Evolutionary conservation across 2,329 filamentous ascomycete species (phyloP), one percentile per base, ranked within the genome.

Genomic region (Graphilbum fragrans): DNA sequence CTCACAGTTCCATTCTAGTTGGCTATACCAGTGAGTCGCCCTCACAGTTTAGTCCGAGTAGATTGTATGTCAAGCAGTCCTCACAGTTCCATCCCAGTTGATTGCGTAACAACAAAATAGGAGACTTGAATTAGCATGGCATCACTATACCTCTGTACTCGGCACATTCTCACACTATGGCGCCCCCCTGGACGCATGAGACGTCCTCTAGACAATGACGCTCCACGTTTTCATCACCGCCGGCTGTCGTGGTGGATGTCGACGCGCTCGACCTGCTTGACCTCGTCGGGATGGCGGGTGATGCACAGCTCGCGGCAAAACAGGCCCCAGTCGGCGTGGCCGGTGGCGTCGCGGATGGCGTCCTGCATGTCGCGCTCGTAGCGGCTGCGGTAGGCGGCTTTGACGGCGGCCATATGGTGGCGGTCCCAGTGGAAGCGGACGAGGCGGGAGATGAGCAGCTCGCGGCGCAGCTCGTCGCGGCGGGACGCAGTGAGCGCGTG

Each of bases 371-470:
- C 74, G 39, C 72, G 65, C 5, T 74, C 71, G 59, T 95, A 95
- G 46, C 87, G 79, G 47, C 81, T 77, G 43, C 75, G 71, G 60
- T 87, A 98, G 47, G 87, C 84, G 25, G 65, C 63, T 69, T 93
- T 93, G 41, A 96, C 77, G 18, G 74, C 72, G 45, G 79, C 74
- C 63, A 96, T 71, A 60, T 96, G 90, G 48, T 73, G 63, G 5
- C 82, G 74, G 54, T 96, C 88, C 92, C 92, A 96, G 62, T 96
- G 92, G 58, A 90, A 77, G 25, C 92, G 74, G 35, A 95, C 85
- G 2, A 96, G 71, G 2, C 92, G 74, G 3, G 82, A 88, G 48
- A 94, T 93, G 39, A 98, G 75, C 38, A 95, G 66, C 58, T 95
- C 90, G 36, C 84, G 82, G 23, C 90, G 78, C 48, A 88, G 69